These are phyloP conservation scores for Fusarium secorum DNA, from an alignment of 2,329 filamentous ascomycete species.

Conservation along the genomic window DNA sequence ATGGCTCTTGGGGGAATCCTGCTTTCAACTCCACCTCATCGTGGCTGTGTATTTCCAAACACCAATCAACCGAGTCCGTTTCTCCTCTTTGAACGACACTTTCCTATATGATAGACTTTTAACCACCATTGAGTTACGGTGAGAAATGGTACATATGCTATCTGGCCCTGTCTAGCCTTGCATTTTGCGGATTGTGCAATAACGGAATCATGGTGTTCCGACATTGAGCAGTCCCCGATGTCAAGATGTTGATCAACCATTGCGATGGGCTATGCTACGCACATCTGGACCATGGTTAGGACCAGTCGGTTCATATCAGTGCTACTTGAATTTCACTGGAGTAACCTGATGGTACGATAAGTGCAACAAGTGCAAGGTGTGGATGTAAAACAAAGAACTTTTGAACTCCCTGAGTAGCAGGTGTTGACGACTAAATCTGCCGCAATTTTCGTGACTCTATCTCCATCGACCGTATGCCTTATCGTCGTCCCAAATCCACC, in stretches of 20 bases:
- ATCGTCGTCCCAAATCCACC: constrained; percentile 60
- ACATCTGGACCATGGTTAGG: not conserved
- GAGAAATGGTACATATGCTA: not conserved
- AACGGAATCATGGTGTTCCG: not conserved
- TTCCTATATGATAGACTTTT: not conserved
- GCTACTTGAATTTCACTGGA: not conserved
- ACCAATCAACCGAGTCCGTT: constrained; percentile 4
- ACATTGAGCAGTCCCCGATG: not conserved
- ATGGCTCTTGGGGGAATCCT: not conserved
- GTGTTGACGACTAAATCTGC: not conserved
- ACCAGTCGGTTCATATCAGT: not conserved
- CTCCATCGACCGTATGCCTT: not conserved
- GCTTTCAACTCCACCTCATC: constrained; percentile 17
- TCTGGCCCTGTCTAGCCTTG: not conserved
- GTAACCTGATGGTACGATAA: not conserved
- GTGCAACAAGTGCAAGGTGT: not conserved
- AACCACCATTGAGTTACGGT: not conserved
- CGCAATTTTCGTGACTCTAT: not conserved
- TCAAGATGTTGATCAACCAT: not conserved
- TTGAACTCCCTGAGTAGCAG: constrained; percentile 7
- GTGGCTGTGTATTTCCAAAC: constrained; percentile 27
- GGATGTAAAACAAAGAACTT: constrained; percentile 12
- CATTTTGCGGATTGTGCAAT: not conserved
- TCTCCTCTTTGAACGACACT: not conserved
- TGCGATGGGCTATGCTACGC: not conserved